Conservation (phyloP, 1,139 yeast genomes). For the Yamadazyma blattariae region DNA sequence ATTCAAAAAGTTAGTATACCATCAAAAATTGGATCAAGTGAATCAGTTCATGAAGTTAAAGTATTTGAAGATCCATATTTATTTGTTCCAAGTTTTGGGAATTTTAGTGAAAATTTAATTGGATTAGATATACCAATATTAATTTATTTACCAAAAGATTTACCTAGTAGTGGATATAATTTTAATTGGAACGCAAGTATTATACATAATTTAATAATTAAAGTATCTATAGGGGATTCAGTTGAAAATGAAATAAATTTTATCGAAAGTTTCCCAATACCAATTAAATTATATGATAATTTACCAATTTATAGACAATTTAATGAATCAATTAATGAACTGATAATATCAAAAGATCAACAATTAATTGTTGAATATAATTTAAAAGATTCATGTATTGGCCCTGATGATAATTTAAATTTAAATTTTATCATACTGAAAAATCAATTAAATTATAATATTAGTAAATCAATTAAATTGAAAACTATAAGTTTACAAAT, state of each 20-base stretch:
- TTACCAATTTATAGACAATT: slow-evolving; percentile 54
- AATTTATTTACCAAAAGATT: slow-evolving; percentile 55
- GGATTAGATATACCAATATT: slow-evolving; percentile 62
- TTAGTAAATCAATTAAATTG: slow-evolving; percentile 38
- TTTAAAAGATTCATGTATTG: slow-evolving; percentile 46
- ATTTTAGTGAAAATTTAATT: slow-evolving; percentile 33
- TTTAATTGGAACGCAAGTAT: slow-evolving; percentile 42
- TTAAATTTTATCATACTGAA: slow-evolving; percentile 37
- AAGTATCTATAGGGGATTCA: slow-evolving; percentile 31
- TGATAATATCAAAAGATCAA: slow-evolving; percentile 36
- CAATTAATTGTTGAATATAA: slow-evolving; percentile 42
- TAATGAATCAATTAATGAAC: slow-evolving; percentile 46
- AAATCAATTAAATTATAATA: slow-evolving; percentile 31
- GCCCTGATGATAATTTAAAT: slow-evolving; percentile 46
- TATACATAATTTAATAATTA: slow-evolving; percentile 33
- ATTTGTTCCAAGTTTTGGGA: slow-evolving; percentile 36
- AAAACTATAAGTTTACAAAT: slow-evolving; percentile 48
- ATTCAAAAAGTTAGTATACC: slow-evolving; percentile 39
- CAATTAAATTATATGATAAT: slow-evolving; percentile 49
- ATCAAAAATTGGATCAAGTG: slow-evolving; percentile 42
- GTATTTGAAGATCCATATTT: slow-evolving; percentile 35
- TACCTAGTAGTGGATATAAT: slow-evolving; percentile 43
- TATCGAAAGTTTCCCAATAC: slow-evolving; percentile 43
- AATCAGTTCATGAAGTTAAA: slow-evolving; percentile 32
- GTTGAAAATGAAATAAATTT: slow-evolving; percentile 29